These are phyloP conservation scores for Termitomyces sp. DNA, from an alignment of 768 basidiomycete species.

Conservation along the genomic window DNA sequence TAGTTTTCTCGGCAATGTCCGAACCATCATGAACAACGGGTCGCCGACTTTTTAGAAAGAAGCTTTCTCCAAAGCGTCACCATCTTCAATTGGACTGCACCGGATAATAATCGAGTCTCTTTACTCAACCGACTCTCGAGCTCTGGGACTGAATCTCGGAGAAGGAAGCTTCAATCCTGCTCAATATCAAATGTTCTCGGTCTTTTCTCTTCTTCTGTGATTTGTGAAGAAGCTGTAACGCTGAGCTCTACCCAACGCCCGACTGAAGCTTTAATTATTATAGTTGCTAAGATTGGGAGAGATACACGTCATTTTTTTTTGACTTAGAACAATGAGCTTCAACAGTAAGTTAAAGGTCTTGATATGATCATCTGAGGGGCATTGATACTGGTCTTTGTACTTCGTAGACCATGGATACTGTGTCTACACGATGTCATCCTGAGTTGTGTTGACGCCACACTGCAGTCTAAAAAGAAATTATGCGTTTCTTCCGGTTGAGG, in stretches of 20 bases:
- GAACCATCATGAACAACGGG: constrained; percentile 4
- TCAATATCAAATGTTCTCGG: not conserved
- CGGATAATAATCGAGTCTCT: not conserved
- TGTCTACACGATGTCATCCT: not conserved
- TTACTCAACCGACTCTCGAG: not conserved
- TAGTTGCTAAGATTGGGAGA: not conserved
- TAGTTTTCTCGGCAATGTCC: constrained; percentile 28
- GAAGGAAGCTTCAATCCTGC: not conserved
- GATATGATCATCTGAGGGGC: not conserved
- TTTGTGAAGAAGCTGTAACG: not conserved
- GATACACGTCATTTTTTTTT: not conserved
- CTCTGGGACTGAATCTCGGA: not conserved
- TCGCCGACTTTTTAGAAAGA: not conserved
- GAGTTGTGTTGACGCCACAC: not conserved
- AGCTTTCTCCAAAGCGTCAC: not conserved
- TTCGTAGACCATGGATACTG: not conserved
- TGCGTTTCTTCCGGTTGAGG: not conserved
- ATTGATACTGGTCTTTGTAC: not conserved
- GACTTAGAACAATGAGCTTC: not conserved
- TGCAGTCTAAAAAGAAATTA: not conserved
- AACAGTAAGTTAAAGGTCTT: not conserved
- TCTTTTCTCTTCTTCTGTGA: not conserved
- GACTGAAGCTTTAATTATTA: not conserved
- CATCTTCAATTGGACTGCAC: not conserved
- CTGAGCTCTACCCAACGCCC: too few species aligned